These are phyloP conservation scores for Geum urbanum DNA, from an alignment of 306 rosid genomes.

Conservation along the genomic window DNA sequence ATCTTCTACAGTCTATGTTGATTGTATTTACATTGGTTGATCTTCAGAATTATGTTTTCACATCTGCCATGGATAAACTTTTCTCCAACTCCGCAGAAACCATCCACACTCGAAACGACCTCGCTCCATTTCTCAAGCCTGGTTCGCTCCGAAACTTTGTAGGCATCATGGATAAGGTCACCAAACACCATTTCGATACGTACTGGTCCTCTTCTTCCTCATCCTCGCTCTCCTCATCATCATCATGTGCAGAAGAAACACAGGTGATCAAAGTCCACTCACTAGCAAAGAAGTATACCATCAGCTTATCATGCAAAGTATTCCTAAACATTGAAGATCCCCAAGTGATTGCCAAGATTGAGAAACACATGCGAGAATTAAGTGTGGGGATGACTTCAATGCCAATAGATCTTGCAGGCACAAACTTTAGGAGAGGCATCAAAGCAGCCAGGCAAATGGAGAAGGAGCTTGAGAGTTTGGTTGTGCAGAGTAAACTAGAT, in stretches of 20 bases:
- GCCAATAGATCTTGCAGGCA: slow-evolving; percentile 24
- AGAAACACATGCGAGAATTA: neutral
- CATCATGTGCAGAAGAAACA: neutral
- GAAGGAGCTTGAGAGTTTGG: slow-evolving; percentile 12
- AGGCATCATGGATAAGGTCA: slow-evolving; percentile 13
- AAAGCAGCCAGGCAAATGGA: neutral
- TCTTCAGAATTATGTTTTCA: too few species aligned
- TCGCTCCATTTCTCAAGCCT: slow-evolving; percentile 11
- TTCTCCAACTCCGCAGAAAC: slow-evolving; percentile 2
- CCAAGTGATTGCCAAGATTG: neutral
- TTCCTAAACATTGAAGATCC: slow-evolving; percentile 7
- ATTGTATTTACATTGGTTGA: too few species aligned
- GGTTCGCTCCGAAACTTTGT: slow-evolving; percentile 7
- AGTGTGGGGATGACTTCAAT: slow-evolving; percentile 2
- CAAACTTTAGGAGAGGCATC: slow-evolving; percentile 8
- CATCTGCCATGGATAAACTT: neutral
- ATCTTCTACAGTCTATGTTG: too few species aligned
- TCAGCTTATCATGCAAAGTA: neutral
- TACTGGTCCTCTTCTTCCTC: neutral
- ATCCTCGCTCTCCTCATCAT: too few species aligned
- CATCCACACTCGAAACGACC: neutral
- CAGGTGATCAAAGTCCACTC: neutral
- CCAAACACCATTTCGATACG: slow-evolving; percentile 1
- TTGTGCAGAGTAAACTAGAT: slow-evolving; percentile 5
- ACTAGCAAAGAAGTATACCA: slow-evolving; percentile 3